phyloP scores from a whole-genome alignment of 148 eudicot genomes.

The Silene conica region DNA sequence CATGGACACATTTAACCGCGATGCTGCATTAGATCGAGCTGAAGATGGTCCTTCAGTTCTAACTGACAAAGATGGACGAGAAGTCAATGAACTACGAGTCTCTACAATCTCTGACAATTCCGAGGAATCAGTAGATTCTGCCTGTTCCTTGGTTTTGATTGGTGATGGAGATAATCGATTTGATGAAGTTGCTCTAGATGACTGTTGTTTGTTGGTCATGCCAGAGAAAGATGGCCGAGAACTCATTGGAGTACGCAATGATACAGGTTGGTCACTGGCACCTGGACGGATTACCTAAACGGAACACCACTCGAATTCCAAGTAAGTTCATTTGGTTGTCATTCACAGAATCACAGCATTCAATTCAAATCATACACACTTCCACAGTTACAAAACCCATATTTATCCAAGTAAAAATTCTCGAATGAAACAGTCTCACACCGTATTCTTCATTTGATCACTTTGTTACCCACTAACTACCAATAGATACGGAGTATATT shows the following conservation, averaged over 20 bases:
- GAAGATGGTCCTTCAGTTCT: conserved; percentile 32
- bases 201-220: conserved; percentile 36
- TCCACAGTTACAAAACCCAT: not conserved
- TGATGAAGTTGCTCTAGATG: conserved; percentile 34
- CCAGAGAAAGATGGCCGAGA: conserved; percentile 33
- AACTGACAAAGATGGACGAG: conserved; percentile 26
- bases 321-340: conserved; percentile 11
- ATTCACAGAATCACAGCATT: conserved; percentile 8
- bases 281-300: conserved; percentile 52
- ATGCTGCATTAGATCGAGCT: conserved; percentile 20
- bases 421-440: not conserved
- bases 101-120: conserved; percentile 16
- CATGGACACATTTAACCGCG: conserved; percentile 25
- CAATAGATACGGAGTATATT: not conserved
- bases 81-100: conserved; percentile 5
- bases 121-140: conserved; percentile 10
- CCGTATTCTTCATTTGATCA: too few species aligned
- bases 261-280: conserved; percentile 35
- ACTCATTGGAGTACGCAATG: conserved; percentile 31
- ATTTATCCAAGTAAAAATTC: not conserved
- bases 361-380: conserved; percentile 2
- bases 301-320: conserved; percentile 7
- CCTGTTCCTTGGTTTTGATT: conserved; percentile 25
- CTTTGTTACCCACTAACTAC: too few species aligned
- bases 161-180: conserved; percentile 24